Evolutionary conservation across 176 grass and related monocot species (phyloP).

Genomic region (Eremochloa ophiuroides): DNA sequence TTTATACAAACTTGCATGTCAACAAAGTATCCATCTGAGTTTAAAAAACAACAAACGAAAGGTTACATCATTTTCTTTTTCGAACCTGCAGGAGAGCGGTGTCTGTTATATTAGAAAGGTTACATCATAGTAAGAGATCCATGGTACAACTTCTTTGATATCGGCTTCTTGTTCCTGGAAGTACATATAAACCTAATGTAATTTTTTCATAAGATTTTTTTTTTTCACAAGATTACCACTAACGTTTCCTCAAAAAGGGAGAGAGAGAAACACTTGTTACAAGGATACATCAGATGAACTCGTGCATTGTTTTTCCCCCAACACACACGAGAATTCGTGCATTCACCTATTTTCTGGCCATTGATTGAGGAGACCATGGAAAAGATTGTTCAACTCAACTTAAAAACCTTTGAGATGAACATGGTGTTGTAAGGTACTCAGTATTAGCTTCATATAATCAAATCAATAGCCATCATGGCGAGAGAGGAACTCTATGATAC

Average conservation of each 20-base stretch:
- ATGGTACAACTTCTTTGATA: conserved; percentile 1
- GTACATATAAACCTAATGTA: not conserved
- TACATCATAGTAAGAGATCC: not conserved
- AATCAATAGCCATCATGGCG: conserved; percentile 38
- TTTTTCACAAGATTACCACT: not conserved
- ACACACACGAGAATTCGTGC: not conserved
- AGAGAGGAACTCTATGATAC: conserved; percentile 78
- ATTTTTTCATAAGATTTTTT: not conserved
- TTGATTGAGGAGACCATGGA: not conserved
- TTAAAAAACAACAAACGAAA: not conserved
- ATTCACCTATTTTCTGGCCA: not conserved
- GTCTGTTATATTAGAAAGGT: not conserved
- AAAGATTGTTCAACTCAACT: conserved; percentile 28
- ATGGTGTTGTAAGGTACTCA: not conserved
- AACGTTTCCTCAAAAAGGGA: not conserved
- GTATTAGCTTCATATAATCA: not conserved
- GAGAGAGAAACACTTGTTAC: not conserved
- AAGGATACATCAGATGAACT: not conserved
- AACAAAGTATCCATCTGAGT: not conserved
- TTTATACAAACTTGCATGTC: not conserved
- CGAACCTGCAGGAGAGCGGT: too few relatives aligned
- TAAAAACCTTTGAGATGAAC: conserved; percentile 44
- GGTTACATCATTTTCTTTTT: not conserved
- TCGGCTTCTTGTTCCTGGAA: not conserved
- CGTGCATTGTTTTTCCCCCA: not conserved